These are phyloP conservation scores for Tremellales sp. DNA, from an alignment of 1,284 basidiomycete species.

Conservation along the genomic window DNA sequence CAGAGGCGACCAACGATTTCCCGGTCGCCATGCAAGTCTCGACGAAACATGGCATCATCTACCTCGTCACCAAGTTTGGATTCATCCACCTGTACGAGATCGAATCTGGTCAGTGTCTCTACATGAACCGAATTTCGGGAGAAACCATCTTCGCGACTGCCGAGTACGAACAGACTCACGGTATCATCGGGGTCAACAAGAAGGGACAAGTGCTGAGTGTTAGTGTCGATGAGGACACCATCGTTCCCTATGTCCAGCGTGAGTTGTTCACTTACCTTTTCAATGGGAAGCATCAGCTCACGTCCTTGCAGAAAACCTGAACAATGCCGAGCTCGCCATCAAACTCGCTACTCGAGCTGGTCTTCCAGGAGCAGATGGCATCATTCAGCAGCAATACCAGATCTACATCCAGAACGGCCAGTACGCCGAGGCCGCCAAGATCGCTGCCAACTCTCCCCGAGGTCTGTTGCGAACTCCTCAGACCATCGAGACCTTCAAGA, in stretches of 20 bases:
- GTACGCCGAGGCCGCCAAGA: conserved; percentile 94
- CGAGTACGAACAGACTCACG: conserved; percentile 87
- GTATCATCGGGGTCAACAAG: conserved; percentile 99
- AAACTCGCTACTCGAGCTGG: conserved; percentile 97
- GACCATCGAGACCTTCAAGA: conserved; percentile 98
- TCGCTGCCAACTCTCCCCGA: conserved; percentile 95
- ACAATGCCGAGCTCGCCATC: conserved; percentile 97
- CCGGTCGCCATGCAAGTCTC: conserved; percentile 99
- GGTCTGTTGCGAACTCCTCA: conserved; percentile 93
- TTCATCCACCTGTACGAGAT: conserved; percentile 99
- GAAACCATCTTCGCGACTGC: conserved; percentile 99
- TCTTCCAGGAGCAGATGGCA: conserved; percentile 93
- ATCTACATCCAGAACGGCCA: conserved; percentile 86
- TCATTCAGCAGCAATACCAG: conserved; percentile 95
- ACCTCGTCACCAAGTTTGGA: conserved; percentile 97
- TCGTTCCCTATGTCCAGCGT: conserved; percentile 88
- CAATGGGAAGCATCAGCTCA: conserved; percentile 10
- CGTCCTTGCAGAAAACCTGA: conserved; percentile 63
- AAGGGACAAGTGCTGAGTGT: conserved; percentile 98
- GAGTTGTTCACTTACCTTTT: conserved; percentile 14
- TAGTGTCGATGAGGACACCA: conserved; percentile 91
- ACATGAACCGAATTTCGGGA: conserved; percentile 99
- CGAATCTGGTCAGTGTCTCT: conserved; percentile 96
- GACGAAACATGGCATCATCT: conserved; percentile 93
- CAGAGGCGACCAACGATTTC: conserved; percentile 97